A percentile compares a stretch with the other conserved stretches of the same genome.
These are phyloP conservation scores for Cyberlindnera euphorbiiphila DNA, from an alignment of 805 yeast species.

Conservation along the genomic window DNA sequence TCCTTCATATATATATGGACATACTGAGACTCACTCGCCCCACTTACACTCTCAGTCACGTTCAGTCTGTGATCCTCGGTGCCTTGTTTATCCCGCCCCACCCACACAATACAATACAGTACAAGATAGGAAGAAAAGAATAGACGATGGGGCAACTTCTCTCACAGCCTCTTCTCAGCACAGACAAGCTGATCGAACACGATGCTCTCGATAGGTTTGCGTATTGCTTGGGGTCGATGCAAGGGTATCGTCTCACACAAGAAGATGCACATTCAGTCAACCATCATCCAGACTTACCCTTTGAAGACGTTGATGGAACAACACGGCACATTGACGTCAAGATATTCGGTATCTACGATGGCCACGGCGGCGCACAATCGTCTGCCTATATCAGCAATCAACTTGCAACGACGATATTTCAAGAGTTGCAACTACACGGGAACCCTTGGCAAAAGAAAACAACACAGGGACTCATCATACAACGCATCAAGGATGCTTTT, in stretches of 20 bases:
- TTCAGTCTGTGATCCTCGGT: no score
- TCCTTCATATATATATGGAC: no score
- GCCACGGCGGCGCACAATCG: slow-evolving; percentile 72
- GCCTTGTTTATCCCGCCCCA: no score
- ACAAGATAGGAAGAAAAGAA: background rate
- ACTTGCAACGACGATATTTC: slow-evolving; percentile 22
- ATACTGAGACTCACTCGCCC: no score
- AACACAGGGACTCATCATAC: slow-evolving; percentile 33
- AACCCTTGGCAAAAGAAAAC: slow-evolving; percentile 21
- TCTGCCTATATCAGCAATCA: slow-evolving; percentile 47
- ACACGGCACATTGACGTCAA: slow-evolving; percentile 27
- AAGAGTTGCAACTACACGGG: slow-evolving; percentile 7
- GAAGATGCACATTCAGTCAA: slow-evolving; percentile 69
- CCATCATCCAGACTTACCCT: slow-evolving; percentile 34
- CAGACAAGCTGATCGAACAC: slow-evolving; percentile 43
- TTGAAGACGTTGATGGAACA: slow-evolving; percentile 23
- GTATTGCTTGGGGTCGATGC: slow-evolving; percentile 71
- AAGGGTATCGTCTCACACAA: slow-evolving; percentile 70
- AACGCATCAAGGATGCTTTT: slow-evolving; percentile 41
- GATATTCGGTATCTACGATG: slow-evolving; percentile 74
- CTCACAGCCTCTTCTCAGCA: slow-evolving; percentile 64
- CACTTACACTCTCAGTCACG: no score
- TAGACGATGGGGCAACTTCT: slow-evolving; percentile 63
- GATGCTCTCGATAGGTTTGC: slow-evolving; percentile 34
- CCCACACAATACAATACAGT: background rate